Base-by-base conservation (phyloP, 2,329 filamentous ascomycete species). In the Nigrospora osmanthi region DNA sequence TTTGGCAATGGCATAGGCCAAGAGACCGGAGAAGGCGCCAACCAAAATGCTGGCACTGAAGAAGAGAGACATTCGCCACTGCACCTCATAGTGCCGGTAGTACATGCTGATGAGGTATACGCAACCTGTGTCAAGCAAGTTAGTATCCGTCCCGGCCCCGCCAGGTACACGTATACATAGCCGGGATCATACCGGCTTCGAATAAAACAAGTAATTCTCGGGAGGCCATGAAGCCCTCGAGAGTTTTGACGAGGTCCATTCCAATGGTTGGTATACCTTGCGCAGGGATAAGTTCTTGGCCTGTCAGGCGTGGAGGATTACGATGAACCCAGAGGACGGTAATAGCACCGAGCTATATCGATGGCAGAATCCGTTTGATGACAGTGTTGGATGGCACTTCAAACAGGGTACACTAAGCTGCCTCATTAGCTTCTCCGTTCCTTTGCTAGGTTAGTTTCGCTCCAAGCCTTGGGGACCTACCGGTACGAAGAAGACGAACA, bases 31-130 rank as follows among this genome's bases (percentile, higher is more conserved):
- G 46, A 72, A 69, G 10, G 66, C 70, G n/a, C 69, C 66, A 15
- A 59, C 67, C 11, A 70, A 51, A 4, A 66, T 57, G 2, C 66
- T 66, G 31, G 65, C 66, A 52, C 62, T 61, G 56, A 71, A 70
- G 53, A 71, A 67, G 40, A 67, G 55, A 43, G 61, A 67, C 49
- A 70, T 63, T 45, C 72, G 68, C 54, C 63, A 64, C 52, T 75
- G 71, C 30, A 71, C 66, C 53, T 76, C 71, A 49, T 70, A 64
- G 28, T 69, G 61, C 44, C 66, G 67, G 57, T 76, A 76, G 55
- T 71, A 58, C 50, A 58, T 54, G 46, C 50, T 52, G 31, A 53
- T 56, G 17, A 57, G 41, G 39, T 56, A 56, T 2, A 48, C 38
- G 14, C 52, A 50, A n/a, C 53, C 52, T 57, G 13, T 11, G 6